These are phyloP conservation scores for Ballota nigra DNA, from an alignment of 257 asterid genomes.

Conservation along the genomic window DNA sequence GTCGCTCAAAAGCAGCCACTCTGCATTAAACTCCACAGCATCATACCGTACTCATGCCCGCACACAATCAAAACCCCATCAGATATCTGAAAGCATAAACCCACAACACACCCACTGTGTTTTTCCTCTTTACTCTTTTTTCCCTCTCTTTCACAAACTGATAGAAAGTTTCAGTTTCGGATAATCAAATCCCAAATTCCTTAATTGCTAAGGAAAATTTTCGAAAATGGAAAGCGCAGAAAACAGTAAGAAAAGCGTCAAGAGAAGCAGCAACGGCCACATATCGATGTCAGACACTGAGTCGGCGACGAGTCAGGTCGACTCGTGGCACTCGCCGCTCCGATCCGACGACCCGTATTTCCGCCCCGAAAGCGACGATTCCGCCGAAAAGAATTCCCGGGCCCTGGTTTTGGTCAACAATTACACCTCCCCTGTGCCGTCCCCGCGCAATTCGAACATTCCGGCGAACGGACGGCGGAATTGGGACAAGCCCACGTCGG, in stretches of 20 bases:
- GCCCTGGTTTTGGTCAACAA: conserved; percentile 51
- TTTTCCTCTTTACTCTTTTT: background rate
- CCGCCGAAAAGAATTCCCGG: conserved; percentile 28
- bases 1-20: background rate
- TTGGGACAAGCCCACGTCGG: conserved; percentile 47
- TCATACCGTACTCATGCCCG: background rate
- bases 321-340: conserved; percentile 84
- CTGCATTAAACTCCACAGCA: background rate
- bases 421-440: conserved; percentile 38
- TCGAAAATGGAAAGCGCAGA: conserved; percentile 38
- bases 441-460: conserved; percentile 34
- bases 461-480: no score
- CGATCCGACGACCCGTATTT: conserved; percentile 52
- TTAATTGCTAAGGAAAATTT: background rate
- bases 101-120: conserved; percentile 7
- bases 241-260: conserved; percentile 21
- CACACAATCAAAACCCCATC: conserved; percentile 7
- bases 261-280: conserved; percentile 47
- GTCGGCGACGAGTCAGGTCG: conserved; percentile 66
- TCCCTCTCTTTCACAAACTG: background rate
- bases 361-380: conserved; percentile 28
- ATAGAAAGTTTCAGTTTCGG: background rate
- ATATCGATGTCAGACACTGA: conserved; percentile 76
- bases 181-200: background rate
- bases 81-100: conserved; percentile 13